Base-by-base conservation (phyloP, 331 rosid genomes). In the Pyrus hybrid region DNA sequence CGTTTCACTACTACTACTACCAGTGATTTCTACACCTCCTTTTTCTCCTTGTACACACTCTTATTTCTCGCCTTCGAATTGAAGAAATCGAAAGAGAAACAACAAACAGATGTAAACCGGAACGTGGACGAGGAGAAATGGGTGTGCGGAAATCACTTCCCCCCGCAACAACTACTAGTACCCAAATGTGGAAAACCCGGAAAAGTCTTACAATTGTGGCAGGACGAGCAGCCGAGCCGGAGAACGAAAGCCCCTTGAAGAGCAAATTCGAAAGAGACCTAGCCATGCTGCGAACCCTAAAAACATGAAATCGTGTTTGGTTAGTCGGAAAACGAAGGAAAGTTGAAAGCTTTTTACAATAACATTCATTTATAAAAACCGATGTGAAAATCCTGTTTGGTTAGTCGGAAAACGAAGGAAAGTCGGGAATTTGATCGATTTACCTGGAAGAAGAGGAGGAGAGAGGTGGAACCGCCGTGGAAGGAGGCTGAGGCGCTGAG, bases 241-340 rank as follows among this genome's bases (percentile, higher is more conserved):
- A 77, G 68, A 77, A 23, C 10, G 83, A 77, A 66, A 87, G 22
- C 35, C 82, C 84, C 77, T 83, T 87, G 73, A 83, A 78, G 22
- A 89, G 58, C 68, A 81, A 67, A 63, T 70, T 72, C 54, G 89
- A 68, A 45, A 87, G 54, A 29, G 86, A 72, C 80, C 74, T 81
- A 20, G 84, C 86, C 93, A 86, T 83, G 75, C 68, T 73, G 41
- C 25, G 4, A 70, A 30, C 62, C 63, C 16, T 43, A 5, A 45
- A 22, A 23, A 58, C 14, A 45, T 18, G 18, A 4, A 18, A 30
- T 56, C n/a, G 1, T 41, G 45, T 41, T 41, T 41, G 45, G 45
- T 41, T 41, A 49, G 62, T 49, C 12, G 26, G 37, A 54, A 10
- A 28, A 18, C 16, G 49, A 28, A 11, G 70, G 10, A n/a, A 65